A percentile compares a stretch with the other conserved stretches of the same genome.
phyloP scores from a whole-genome alignment of 73 alveolate genomes.

The Breviolum minutum region DNA sequence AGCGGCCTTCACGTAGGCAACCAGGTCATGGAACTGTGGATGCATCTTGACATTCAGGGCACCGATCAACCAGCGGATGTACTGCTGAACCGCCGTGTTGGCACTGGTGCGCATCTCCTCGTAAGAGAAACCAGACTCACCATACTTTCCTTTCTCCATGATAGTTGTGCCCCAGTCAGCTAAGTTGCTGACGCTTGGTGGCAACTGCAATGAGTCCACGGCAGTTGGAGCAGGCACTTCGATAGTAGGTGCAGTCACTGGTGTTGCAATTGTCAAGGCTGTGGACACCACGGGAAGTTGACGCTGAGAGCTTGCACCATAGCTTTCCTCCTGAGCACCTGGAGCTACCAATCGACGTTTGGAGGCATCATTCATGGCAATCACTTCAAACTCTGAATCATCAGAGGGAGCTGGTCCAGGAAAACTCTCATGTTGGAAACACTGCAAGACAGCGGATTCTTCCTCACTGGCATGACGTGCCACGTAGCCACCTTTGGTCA shows the following conservation, averaged over 20 bases:
- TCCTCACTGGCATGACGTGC: too few species aligned
- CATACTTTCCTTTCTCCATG: neutral
- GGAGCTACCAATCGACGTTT: neutral
- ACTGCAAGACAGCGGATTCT: too few species aligned
- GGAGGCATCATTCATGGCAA: neutral
- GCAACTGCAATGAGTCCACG: neutral
- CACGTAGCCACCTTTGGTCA: neutral
- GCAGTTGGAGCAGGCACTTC: too few species aligned
- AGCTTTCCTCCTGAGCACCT: neutral
- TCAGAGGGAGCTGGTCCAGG: neutral
- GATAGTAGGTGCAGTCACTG: too few species aligned
- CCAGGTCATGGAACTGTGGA: neutral
- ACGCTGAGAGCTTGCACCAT: neutral
- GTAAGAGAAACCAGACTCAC: neutral
- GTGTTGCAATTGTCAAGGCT: too few species aligned
- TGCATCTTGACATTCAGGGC: neutral
- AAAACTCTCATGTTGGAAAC: neutral
- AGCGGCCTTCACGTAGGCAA: neutral
- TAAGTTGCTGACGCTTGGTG: neutral
- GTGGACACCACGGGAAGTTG: too few species aligned
- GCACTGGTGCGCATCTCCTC: neutral
- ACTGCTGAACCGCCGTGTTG: neutral
- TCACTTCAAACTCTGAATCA: neutral
- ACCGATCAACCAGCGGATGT: neutral
- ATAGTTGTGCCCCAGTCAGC: neutral